Conservation (phyloP, 148 eudicot species). For the Fagopyrum tataricum region DNA sequence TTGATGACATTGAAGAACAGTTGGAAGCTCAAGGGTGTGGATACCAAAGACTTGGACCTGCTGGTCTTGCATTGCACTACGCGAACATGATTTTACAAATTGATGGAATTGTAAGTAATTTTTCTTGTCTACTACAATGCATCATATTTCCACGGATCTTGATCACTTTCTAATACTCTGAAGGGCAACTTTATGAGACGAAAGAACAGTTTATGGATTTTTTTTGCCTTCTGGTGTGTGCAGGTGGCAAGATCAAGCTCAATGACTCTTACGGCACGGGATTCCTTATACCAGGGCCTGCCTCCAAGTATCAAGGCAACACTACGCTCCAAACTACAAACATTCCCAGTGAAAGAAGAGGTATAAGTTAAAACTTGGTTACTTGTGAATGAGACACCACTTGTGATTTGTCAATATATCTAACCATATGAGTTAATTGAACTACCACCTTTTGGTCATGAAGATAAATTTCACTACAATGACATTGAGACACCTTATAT, state of each 20-base stretch:
- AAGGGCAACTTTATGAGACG: too few species aligned
- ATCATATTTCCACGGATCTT: not conserved
- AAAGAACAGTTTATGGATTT: too few species aligned
- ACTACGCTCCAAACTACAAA: conserved; percentile 55
- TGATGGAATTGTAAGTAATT: conserved; percentile 37
- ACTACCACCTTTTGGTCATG: not conserved
- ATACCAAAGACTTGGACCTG: conserved; percentile 34
- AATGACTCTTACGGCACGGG: conserved; percentile 52
- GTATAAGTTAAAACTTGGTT: conserved; percentile 22
- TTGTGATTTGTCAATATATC: not conserved
- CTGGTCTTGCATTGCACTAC: conserved; percentile 43
- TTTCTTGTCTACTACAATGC: not conserved
- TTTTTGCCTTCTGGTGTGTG: conserved; percentile 9
- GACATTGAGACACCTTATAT: too few species aligned
- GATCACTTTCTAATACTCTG: not conserved
- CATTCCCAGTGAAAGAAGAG: conserved; percentile 55
- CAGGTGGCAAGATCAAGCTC: conserved; percentile 71
- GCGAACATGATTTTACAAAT: conserved; percentile 41
- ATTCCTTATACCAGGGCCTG: conserved; percentile 63
- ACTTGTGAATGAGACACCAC: not conserved
- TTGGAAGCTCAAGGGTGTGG: conserved; percentile 18
- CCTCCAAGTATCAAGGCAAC: conserved; percentile 69
- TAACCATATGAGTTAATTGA: not conserved
- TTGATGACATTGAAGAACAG: conserved; percentile 19
- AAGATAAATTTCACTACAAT: not conserved